A percentile compares a stretch with the other conserved stretches of the same genome.
These are phyloP conservation scores for Paracoccidioides brasiliensis DNA, from an alignment of 2,329 filamentous ascomycete genomes.

Conservation along the genomic window DNA sequence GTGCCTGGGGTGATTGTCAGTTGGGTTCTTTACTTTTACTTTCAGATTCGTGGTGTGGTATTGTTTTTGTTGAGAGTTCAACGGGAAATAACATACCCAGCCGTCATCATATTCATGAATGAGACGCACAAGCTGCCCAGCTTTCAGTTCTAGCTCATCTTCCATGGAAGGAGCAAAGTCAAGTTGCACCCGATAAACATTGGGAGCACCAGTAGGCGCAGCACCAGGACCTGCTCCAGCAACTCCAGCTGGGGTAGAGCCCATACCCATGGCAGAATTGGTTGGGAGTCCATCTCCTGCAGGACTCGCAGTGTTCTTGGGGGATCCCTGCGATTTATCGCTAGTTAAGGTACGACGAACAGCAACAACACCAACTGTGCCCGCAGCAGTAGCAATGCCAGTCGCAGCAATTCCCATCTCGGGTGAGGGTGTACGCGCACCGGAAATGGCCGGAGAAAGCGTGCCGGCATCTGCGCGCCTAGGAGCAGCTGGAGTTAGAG, in stretches of 20 bases:
- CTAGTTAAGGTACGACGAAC: constrained; percentile 8
- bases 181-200: constrained; percentile 84
- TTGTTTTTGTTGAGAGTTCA: not conserved
- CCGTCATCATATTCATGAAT: constrained; percentile 97
- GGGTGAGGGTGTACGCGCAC: constrained; percentile 30
- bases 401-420: constrained; percentile 28
- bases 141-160: constrained; percentile 71
- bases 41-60: too few relatives aligned
- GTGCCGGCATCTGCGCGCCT: constrained; percentile 10
- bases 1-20: constrained; percentile 45
- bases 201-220: constrained; percentile 36
- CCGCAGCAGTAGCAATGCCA: constrained; percentile 29
- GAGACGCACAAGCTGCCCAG: constrained; percentile 74
- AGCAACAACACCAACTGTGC: constrained; percentile 21
- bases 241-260: constrained; percentile 39
- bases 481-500: constrained; percentile 9
- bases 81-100: constrained; percentile 55
- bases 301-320: not conserved
- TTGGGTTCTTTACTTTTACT: not conserved
- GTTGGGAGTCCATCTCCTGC: constrained; percentile 10
- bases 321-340: constrained; percentile 11
- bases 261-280: constrained; percentile 17
- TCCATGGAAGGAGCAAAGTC: constrained; percentile 88
- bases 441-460: constrained; percentile 31
- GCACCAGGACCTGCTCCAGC: constrained; percentile 45